Evolutionary conservation across 2,329 filamentous ascomycete genomes (phyloP).

Genomic region (Aureobasidium mangrovei): DNA sequence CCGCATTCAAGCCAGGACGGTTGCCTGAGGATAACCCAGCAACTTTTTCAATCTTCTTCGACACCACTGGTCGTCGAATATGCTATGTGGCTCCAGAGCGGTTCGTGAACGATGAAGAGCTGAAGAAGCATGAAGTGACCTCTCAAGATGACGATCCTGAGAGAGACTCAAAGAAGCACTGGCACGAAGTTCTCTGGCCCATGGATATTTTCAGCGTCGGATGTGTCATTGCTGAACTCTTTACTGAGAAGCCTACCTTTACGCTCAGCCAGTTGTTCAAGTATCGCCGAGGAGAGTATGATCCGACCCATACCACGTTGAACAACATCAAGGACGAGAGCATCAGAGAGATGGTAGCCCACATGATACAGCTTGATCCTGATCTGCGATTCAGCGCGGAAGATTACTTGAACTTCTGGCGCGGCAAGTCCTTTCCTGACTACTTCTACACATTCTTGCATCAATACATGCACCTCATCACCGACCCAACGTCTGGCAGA

Average conservation of each 20-base stretch:
- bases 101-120: conserved; percentile 51
- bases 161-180: not conserved
- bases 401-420: conserved; percentile 88
- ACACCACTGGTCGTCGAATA: conserved; percentile 80
- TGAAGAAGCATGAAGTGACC: conserved; percentile 37
- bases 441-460: conserved; percentile 98
- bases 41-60: conserved; percentile 97
- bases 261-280: conserved; percentile 93
- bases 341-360: conserved; percentile 77
- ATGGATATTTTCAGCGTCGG: conserved; percentile 99
- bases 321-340: conserved; percentile 81
- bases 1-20: conserved; percentile 87
- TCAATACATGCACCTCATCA: conserved; percentile 94
- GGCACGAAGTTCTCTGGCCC: conserved; percentile 66
- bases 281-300: conserved; percentile 86
- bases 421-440: conserved; percentile 81
- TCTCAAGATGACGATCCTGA: not conserved
- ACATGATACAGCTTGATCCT: conserved; percentile 94
- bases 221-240: conserved; percentile 93
- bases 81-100: conserved; percentile 94
- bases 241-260: conserved; percentile 93
- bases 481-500: conserved; percentile 76
- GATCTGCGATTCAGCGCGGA: conserved; percentile 87
- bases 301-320: conserved; percentile 71
- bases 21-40: conserved; percentile 94